A percentile compares a stretch with the other conserved stretches of the same genome.
Evolutionary conservation across 2,329 filamentous ascomycete species (phyloP).

Genomic region (Paecilomyces niveus): DNA sequence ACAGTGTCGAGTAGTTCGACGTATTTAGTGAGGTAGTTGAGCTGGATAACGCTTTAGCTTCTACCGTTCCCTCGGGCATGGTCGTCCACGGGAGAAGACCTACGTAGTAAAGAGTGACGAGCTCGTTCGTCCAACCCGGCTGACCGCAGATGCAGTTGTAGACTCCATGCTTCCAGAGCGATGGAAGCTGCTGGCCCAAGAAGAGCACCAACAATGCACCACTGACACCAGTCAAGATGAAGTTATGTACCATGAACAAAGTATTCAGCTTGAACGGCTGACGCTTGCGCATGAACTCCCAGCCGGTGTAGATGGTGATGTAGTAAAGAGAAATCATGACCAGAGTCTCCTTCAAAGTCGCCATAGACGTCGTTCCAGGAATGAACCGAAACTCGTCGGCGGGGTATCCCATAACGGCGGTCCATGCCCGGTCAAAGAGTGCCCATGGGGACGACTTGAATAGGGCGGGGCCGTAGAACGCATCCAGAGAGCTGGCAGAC

Average conservation of each 20-base stretch:
- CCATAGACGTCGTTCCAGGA: conserved; percentile 72
- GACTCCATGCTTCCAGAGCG: conserved; percentile 67
- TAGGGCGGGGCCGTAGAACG: conserved; percentile 1
- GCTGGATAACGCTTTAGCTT: conserved; percentile 40
- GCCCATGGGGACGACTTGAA: conserved; percentile 57
- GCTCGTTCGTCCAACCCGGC: conserved; percentile 80
- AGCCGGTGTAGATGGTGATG: conserved; percentile 76
- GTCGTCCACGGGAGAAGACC: conserved; percentile 30
- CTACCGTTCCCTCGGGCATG: conserved; percentile 31
- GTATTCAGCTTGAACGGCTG: conserved; percentile 73
- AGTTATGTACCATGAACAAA: conserved; percentile 86
- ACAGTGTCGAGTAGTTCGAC: conserved; percentile 84
- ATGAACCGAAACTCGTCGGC: conserved; percentile 74
- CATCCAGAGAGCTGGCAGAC: conserved; percentile 5
- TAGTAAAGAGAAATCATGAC: conserved; percentile 74
- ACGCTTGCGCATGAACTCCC: conserved; percentile 77
- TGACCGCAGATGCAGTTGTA: conserved; percentile 73
- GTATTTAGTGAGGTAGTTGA: conserved; percentile 94
- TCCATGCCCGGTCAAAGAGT: conserved; percentile 76
- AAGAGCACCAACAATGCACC: conserved; percentile 68
- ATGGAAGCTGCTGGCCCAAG: conserved; percentile 76
- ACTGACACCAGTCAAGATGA: conserved; percentile 77
- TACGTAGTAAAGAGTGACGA: conserved; percentile 90
- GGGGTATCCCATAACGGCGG: conserved; percentile 64
- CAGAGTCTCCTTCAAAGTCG: conserved; percentile 70